Conservation (phyloP, 1,139 yeast species). For the Pichia sp. region DNA sequence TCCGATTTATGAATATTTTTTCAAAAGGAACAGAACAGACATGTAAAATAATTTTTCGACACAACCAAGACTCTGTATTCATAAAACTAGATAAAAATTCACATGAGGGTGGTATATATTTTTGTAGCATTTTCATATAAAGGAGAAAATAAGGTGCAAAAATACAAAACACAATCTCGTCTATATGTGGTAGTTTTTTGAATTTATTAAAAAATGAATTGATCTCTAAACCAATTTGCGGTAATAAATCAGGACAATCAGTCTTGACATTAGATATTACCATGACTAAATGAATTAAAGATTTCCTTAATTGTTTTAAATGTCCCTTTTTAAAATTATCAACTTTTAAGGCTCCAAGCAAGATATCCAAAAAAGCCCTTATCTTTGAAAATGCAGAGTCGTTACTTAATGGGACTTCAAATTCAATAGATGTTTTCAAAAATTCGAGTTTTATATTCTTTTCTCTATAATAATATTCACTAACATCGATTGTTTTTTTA, state of each 20-base stretch:
- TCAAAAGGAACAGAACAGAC: constrained; percentile 18
- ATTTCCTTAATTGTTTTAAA: constrained; percentile 18
- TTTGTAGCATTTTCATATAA: constrained; percentile 17
- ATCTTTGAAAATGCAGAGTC: constrained; percentile 1
- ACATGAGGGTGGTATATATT: constrained; percentile 14
- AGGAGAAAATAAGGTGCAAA: constrained; percentile 23
- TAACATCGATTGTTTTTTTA: background rate
- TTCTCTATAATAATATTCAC: constrained; percentile 1
- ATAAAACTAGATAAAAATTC: constrained; percentile 8
- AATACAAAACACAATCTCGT: constrained; percentile 8
- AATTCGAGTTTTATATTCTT: constrained; percentile 5
- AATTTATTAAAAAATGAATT: constrained; percentile 12
- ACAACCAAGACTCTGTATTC: constrained; percentile 12
- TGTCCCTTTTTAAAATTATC: constrained; percentile 2
- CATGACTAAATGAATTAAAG: constrained; percentile 22
- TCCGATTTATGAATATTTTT: constrained; percentile 10
- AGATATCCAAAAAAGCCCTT: constrained; percentile 15
- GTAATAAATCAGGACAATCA: constrained; percentile 5
- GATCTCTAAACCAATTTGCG: constrained; percentile 12
- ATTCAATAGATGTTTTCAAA: background rate
- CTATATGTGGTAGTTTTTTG: constrained; percentile 1
- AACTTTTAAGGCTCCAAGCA: constrained; percentile 3
- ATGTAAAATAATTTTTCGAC: constrained; percentile 15
- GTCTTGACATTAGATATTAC: constrained; percentile 20
- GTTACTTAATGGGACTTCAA: constrained; percentile 5